Conservation (phyloP, 441 rosid species). For the Francoa sonchifolia region DNA sequence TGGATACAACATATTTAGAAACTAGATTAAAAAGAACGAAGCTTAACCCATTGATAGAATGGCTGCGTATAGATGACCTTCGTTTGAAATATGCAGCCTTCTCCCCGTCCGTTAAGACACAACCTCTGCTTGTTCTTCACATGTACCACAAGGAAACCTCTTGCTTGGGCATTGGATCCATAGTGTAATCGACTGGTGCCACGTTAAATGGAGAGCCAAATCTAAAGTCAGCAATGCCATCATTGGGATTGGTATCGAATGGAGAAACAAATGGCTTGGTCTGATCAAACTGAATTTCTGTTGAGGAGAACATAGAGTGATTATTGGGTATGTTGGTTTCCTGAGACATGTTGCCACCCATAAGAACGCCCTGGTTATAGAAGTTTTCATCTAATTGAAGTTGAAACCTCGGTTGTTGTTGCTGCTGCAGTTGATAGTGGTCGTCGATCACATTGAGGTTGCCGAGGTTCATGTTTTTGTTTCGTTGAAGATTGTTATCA, state of each 20-base stretch:
- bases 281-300: slow-evolving; percentile 27
- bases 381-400: slow-evolving; percentile 40
- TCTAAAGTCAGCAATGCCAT: slow-evolving; percentile 20
- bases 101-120: not conserved
- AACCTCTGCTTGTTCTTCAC: slow-evolving; percentile 6
- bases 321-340: slow-evolving; percentile 31
- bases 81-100: not conserved
- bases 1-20: slow-evolving; percentile 5
- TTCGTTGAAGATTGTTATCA: slow-evolving; percentile 39
- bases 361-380: slow-evolving; percentile 29
- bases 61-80: not conserved
- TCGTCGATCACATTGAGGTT: slow-evolving; percentile 23
- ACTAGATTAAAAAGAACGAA: not conserved
- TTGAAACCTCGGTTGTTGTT: slow-evolving; percentile 28
- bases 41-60: not conserved
- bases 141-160: slow-evolving; percentile 52
- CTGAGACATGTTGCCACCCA: slow-evolving; percentile 41
- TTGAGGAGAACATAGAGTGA: slow-evolving; percentile 29
- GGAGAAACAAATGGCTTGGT: slow-evolving; percentile 32
- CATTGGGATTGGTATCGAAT: slow-evolving; percentile 16
- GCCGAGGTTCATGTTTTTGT: slow-evolving; percentile 18
- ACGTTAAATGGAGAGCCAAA: slow-evolving; percentile 50
- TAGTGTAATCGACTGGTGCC: slow-evolving; percentile 34
- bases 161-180: slow-evolving; percentile 42
- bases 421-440: slow-evolving; percentile 21